Base-by-base conservation (phyloP, 495 filamentous ascomycete species). In the Aspergillus conjunctus region DNA sequence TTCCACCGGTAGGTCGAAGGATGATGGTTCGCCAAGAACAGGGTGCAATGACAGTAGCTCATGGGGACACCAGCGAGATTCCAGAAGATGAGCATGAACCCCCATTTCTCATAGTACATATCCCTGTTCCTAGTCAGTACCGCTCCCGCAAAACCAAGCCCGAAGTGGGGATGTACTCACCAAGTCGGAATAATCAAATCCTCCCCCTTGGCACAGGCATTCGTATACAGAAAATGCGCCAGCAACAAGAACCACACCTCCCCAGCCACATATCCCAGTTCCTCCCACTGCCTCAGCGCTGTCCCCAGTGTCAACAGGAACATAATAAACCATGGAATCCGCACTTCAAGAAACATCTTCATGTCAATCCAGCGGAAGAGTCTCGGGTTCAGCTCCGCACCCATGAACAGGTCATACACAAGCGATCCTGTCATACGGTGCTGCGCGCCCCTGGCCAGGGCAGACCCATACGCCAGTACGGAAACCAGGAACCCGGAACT, bases 11-110 rank as follows among this genome's bases (percentile, higher is more conserved):
- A 98, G 8, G 79, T 82, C 20, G 84, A 81, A 0, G 94, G 92
- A 54, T 88, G 71, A 72, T 96, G 91, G 71, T 87, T 91, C 51
- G 91, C 93, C 58, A 98, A 85, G 76, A 92, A 98, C 64, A 98
- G 75, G 26, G 88, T 91, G 80, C 90, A 94, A 79, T 98, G 93
- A 77, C 93, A 97, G 80, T 98, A 98, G 31, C 85, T 91, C 51
- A 98, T 82, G 3, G 94, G 94, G 5, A 98, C 94, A 57, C 94
- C 94, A 54, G 92, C 91, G 67, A 98, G 80, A 76, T 98, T 98
- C 94, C 94, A 98, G 84, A 98, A 98, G 71, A 96, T 97, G 59
- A 98, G 83, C 93, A 98, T 95, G 78, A 97, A 98, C 59, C 94
- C 94, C 86, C 92, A 95, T 79, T 98, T 98, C 79, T 98, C 94